phyloP scores from a whole-genome alignment of 768 basidiomycete species.

The Tricholoma hemisulphureum region DNA sequence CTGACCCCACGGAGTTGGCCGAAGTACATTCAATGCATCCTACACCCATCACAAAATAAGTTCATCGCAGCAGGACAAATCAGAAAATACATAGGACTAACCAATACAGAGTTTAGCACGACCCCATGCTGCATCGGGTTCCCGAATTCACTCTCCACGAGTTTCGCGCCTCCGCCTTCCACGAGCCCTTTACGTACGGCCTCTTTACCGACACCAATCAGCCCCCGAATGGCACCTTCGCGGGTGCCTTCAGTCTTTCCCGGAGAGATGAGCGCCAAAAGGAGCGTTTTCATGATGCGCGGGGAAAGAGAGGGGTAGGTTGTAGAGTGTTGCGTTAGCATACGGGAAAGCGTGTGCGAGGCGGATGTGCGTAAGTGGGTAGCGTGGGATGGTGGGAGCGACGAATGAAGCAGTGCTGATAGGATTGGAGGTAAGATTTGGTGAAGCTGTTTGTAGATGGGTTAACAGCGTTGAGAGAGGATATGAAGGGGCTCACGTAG shows the following conservation, averaged over 20 bases:
- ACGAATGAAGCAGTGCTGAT: slow-evolving; percentile 85
- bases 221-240: slow-evolving; percentile 78
- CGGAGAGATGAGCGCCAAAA: slow-evolving; percentile 75
- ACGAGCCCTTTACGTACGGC: slow-evolving; percentile 81
- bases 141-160: slow-evolving; percentile 44
- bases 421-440: slow-evolving; percentile 93
- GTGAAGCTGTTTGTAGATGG: slow-evolving; percentile 63
- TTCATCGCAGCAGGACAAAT: background rate
- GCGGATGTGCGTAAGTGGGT: slow-evolving; percentile 77
- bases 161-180: slow-evolving; percentile 75
- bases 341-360: slow-evolving; percentile 77
- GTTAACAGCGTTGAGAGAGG: background rate
- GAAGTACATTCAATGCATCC: slow-evolving; percentile 63
- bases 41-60: slow-evolving; percentile 19
- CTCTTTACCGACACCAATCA: slow-evolving; percentile 82
- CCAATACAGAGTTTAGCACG: slow-evolving; percentile 55
- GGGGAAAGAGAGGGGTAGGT: slow-evolving; percentile 86
- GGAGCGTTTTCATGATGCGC: slow-evolving; percentile 90
- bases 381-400: slow-evolving; percentile 70
- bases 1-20: slow-evolving; percentile 53
- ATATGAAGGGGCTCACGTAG: slow-evolving; percentile 59
- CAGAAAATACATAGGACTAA: slow-evolving; percentile 21
- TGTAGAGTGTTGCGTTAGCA: slow-evolving; percentile 80
- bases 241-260: slow-evolving; percentile 77
- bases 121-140: background rate